These are phyloP conservation scores for Barbatosphaeria neglecta DNA, from an alignment of 495 filamentous ascomycete species.

Conservation along the genomic window DNA sequence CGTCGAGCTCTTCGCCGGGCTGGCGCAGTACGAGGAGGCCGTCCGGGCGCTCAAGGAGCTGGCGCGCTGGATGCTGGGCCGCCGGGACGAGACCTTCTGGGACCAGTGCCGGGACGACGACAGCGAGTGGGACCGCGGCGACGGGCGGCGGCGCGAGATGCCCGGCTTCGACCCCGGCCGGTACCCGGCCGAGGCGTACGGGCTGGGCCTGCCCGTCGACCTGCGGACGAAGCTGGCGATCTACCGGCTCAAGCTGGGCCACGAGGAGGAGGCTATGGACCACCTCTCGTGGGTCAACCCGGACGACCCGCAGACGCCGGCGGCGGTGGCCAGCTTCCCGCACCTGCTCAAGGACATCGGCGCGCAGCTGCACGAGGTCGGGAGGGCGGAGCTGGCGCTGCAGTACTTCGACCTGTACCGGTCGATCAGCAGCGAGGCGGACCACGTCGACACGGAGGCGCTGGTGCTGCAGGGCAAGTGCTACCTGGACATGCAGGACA, in stretches of 20 bases:
- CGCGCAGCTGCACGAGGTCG: slow-evolving; percentile 48
- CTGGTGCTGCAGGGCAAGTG: slow-evolving; percentile 66
- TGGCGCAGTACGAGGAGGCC: slow-evolving; percentile 49
- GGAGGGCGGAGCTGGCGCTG: slow-evolving; percentile 50
- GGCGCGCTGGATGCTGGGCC: slow-evolving; percentile 71
- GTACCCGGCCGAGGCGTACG: slow-evolving; percentile 53
- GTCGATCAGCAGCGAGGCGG: slow-evolving; percentile 40
- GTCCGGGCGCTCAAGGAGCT: slow-evolving; percentile 56
- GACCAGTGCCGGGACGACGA: slow-evolving; percentile 67
- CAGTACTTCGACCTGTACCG: slow-evolving; percentile 62
- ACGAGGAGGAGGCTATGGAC: slow-evolving; percentile 60
- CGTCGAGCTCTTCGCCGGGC: slow-evolving; percentile 60
- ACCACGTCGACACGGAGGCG: slow-evolving; percentile 49
- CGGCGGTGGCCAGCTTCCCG: slow-evolving; percentile 49
- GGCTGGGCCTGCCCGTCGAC: slow-evolving; percentile 66
- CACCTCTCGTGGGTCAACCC: slow-evolving; percentile 48
- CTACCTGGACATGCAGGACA: slow-evolving; percentile 48
- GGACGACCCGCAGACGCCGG: slow-evolving; percentile 31
- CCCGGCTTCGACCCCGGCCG: slow-evolving; percentile 39
- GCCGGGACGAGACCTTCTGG: slow-evolving; percentile 67
- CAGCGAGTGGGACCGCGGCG: slow-evolving; percentile 77
- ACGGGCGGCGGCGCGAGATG: slow-evolving; percentile 52
- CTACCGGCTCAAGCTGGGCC: slow-evolving; percentile 58
- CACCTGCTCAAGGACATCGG: slow-evolving; percentile 70
- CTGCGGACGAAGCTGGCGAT: slow-evolving; percentile 77